Conservation (phyloP, 106 monocot genomes). For the Gastrodia elata region DNA sequence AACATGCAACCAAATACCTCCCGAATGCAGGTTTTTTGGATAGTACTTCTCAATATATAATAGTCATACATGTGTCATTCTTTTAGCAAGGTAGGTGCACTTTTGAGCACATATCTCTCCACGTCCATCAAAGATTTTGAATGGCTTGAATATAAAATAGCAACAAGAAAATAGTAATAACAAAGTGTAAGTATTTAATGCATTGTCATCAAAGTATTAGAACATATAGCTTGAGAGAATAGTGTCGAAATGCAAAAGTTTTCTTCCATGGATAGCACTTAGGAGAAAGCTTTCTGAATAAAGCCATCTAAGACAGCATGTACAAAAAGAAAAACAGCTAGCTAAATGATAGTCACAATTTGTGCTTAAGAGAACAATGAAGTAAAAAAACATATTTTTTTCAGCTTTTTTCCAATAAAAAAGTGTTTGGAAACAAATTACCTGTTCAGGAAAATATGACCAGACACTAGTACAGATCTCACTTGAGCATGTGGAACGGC, state of each 20-base stretch:
- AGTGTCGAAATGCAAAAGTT: not conserved
- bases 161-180: not conserved
- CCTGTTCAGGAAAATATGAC: constrained; percentile 97
- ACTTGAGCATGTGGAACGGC: constrained; percentile 98
- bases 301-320: not conserved
- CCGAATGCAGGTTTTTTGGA: too few relatives aligned
- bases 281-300: not conserved
- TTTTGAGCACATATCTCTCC: too few relatives aligned
- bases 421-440: constrained; percentile 12
- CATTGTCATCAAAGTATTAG: not conserved
- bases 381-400: not conserved
- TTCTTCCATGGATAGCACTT: not conserved
- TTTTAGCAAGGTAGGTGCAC: too few relatives aligned
- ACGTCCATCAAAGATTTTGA: too few relatives aligned
- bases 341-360: not conserved
- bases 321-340: not conserved
- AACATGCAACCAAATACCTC: too few relatives aligned
- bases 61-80: too few relatives aligned
- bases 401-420: not conserved
- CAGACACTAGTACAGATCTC: constrained; percentile 73
- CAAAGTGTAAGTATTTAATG: not conserved
- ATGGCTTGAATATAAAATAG: too few relatives aligned
- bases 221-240: not conserved
- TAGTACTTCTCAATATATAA: too few relatives aligned
- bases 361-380: not conserved